These are phyloP conservation scores for Verticillium klebahnii DNA, from an alignment of 2,329 filamentous ascomycete genomes.

Conservation along the genomic window DNA sequence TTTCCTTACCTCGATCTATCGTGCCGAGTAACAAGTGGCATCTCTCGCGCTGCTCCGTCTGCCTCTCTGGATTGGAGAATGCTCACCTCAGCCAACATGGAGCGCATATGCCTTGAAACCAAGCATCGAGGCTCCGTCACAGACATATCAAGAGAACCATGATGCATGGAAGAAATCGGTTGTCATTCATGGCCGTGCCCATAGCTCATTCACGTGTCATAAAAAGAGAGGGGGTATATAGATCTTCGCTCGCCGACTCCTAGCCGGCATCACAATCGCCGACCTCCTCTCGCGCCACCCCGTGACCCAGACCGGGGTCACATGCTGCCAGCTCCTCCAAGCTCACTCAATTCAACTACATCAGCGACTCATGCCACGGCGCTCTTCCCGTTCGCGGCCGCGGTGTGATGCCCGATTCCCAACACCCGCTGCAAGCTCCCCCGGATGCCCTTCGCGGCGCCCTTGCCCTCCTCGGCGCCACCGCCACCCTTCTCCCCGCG, in stretches of 20 bases:
- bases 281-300: neutral
- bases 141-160: neutral
- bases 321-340: neutral
- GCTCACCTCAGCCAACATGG: neutral
- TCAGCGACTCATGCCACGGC: neutral
- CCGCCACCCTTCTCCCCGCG: conserved; percentile 24
- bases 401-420: conserved; percentile 24
- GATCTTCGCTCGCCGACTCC: neutral
- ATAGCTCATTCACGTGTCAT: neutral
- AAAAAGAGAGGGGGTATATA: neutral
- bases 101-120: no score
- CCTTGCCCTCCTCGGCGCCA: conserved; percentile 27
- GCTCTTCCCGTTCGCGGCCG: neutral
- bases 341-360: no score
- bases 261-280: neutral
- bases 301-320: neutral
- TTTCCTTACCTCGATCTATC: no score
- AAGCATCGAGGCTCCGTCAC: no score
- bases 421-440: conserved; percentile 42
- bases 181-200: neutral
- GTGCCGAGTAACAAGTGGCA: no score
- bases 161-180: neutral
- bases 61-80: no score
- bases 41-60: no score
- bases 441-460: conserved; percentile 34